These are phyloP conservation scores for Populus hybrid DNA, from an alignment of 441 rosid genomes.

Conservation along the genomic window DNA sequence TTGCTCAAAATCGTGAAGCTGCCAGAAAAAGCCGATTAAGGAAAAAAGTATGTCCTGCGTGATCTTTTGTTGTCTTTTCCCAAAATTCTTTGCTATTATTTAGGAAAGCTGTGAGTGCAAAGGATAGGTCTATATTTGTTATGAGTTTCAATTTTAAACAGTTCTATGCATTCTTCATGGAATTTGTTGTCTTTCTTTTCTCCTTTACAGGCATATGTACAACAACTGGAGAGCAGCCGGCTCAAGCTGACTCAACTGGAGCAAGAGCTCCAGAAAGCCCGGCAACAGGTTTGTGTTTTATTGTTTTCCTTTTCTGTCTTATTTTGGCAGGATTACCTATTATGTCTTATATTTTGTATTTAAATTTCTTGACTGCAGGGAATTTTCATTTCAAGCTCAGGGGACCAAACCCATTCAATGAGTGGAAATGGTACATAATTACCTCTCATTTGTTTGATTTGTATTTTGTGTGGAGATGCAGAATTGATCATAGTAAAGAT, in stretches of 20 bases:
- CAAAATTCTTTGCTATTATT: not conserved
- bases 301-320: not conserved
- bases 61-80: constrained; percentile 1
- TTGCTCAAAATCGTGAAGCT: constrained; percentile 89
- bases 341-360: not conserved
- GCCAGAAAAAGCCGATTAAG: constrained; percentile 77
- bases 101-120: not conserved
- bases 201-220: constrained; percentile 68
- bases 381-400: constrained; percentile 76
- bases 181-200: not conserved
- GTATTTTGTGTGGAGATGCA: not conserved
- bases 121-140: not conserved
- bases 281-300: constrained; percentile 61
- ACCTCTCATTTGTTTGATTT: not conserved
- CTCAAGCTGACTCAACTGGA: constrained; percentile 78
- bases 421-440: constrained; percentile 68
- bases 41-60: constrained; percentile 47
- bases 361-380: constrained; percentile 42
- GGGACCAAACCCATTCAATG: constrained; percentile 81
- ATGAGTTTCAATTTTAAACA: not conserved
- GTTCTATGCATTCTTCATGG: not conserved
- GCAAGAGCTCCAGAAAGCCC: constrained; percentile 90
- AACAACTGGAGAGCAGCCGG: constrained; percentile 85
- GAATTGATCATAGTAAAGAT: not conserved
- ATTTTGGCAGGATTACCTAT: not conserved